Conservation (phyloP, 768 basidiomycete species). For the Leucocoprinus leucothites region DNA sequence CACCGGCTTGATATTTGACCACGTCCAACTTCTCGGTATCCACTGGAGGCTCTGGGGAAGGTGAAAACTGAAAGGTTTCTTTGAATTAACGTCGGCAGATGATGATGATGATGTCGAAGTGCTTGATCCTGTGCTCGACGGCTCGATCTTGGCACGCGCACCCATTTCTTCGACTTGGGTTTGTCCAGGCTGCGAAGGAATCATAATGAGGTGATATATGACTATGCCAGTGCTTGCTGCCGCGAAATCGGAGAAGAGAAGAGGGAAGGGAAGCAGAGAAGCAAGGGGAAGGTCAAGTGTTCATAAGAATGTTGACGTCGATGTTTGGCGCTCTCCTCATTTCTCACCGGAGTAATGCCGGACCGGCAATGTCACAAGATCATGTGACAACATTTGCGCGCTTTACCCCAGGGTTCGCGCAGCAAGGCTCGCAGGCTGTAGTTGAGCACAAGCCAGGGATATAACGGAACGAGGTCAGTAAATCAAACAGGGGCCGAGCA, state of each 20-base stretch:
- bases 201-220: no score
- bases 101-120: conserved; percentile 5
- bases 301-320: background rate
- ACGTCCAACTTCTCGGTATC: conserved; percentile 55
- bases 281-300: background rate
- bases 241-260: background rate
- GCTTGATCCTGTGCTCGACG: background rate
- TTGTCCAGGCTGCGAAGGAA: no score
- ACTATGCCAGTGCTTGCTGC: no score
- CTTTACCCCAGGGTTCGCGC: no score
- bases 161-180: no score
- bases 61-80: background rate
- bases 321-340: background rate
- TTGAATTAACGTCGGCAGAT: background rate
- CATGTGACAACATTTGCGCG: background rate
- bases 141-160: no score
- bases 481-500: background rate
- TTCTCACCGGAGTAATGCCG: background rate
- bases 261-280: background rate
- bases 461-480: no score
- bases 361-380: background rate
- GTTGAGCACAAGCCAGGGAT: no score
- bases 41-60: conserved; percentile 30
- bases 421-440: no score
- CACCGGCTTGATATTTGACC: conserved; percentile 59